Evolutionary conservation across 768 basidiomycete species (phyloP).

Genomic region (Rubroboletus satanas): DNA sequence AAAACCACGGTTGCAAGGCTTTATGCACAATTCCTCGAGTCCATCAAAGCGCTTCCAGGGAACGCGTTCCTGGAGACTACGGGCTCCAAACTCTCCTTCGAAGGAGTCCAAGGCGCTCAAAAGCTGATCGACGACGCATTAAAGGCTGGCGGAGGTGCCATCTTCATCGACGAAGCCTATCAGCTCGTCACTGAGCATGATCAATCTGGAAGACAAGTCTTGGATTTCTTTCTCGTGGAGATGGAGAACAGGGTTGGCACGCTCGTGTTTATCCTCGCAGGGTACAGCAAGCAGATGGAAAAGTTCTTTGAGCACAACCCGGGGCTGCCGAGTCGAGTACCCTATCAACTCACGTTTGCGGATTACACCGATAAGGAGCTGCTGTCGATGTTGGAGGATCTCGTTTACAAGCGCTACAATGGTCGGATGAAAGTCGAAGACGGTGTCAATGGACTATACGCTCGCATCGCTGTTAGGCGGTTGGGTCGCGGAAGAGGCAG

Average conservation of each 20-base stretch:
- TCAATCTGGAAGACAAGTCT: slow-evolving; percentile 49
- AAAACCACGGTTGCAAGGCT: slow-evolving; percentile 68
- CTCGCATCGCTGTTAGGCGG: slow-evolving; percentile 54
- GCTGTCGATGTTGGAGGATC: slow-evolving; percentile 47
- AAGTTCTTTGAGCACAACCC: slow-evolving; percentile 77
- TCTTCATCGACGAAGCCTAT: slow-evolving; percentile 76
- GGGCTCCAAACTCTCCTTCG: slow-evolving; percentile 55
- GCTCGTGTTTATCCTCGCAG: slow-evolving; percentile 68
- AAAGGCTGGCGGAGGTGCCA: slow-evolving; percentile 56
- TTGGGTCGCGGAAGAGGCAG: slow-evolving; percentile 57
- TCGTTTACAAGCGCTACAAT: slow-evolving; percentile 42
- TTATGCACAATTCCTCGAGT: slow-evolving; percentile 62
- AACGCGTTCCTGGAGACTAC: slow-evolving; percentile 58
- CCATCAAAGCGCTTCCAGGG: slow-evolving; percentile 52
- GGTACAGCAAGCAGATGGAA: slow-evolving; percentile 72
- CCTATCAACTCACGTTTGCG: slow-evolving; percentile 52
- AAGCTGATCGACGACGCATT: slow-evolving; percentile 49
- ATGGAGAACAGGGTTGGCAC: slow-evolving; percentile 70
- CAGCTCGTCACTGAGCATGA: slow-evolving; percentile 54
- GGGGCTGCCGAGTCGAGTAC: slow-evolving; percentile 63
- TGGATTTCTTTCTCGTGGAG: slow-evolving; percentile 69
- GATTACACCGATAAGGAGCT: slow-evolving; percentile 63
- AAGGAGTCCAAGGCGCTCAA: slow-evolving; percentile 52
- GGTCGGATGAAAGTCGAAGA: slow-evolving; percentile 56
- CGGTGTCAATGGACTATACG: slow-evolving; percentile 52